A percentile compares a stretch with the other conserved stretches of the same genome.
These are phyloP conservation scores for Puccinia novopanici DNA, from an alignment of 1,284 basidiomycete species.

Conservation along the genomic window DNA sequence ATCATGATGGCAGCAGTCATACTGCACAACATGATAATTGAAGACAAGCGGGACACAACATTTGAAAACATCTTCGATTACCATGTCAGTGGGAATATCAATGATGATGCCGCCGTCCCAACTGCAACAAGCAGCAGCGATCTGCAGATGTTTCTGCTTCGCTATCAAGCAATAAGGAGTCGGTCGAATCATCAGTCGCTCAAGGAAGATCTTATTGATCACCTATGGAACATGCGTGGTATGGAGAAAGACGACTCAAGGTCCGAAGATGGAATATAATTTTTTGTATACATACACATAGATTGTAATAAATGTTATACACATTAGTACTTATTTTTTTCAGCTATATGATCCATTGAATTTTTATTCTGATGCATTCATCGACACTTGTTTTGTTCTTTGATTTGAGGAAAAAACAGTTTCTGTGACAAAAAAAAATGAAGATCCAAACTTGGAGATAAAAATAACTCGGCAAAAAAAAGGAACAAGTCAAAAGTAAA, in stretches of 20 bases:
- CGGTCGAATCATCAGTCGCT: background rate
- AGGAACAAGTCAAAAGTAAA: too few species aligned
- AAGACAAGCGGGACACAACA: background rate
- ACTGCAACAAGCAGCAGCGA: background rate
- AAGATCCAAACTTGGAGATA: too few species aligned
- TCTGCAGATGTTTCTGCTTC: background rate
- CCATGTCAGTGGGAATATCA: too few species aligned
- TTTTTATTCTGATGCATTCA: too few species aligned
- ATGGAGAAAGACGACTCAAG: background rate
- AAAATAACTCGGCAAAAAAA: too few species aligned
- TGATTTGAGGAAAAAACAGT: too few species aligned
- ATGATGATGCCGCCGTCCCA: background rate
- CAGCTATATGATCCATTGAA: too few species aligned
- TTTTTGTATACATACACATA: background rate
- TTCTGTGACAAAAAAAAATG: too few species aligned
- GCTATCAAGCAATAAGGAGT: background rate
- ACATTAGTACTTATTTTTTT: too few species aligned
- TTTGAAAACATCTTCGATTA: too few species aligned
- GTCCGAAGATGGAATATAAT: background rate
- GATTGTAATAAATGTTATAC: background rate
- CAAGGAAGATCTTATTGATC: constrained; percentile 12
- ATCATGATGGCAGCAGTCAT: constrained; percentile 19
- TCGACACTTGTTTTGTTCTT: background rate
- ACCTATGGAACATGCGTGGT: constrained; percentile 6
- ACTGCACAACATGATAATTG: constrained; percentile 19